Base-by-base conservation (phyloP, 2,329 filamentous ascomycete species). In the Lachnum nothofagi region DNA sequence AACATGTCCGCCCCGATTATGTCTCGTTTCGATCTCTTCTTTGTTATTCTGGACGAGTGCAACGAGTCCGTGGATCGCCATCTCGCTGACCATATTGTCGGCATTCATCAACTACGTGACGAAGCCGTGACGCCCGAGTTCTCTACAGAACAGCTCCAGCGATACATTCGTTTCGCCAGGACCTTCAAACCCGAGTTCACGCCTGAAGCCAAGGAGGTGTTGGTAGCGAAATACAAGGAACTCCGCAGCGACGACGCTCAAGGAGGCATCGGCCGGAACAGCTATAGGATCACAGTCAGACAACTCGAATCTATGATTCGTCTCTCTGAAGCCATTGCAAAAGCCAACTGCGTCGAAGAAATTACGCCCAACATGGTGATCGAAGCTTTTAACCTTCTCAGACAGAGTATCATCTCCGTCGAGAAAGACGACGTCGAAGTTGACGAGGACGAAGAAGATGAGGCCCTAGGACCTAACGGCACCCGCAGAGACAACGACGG, bases 1-100 rank as follows among this genome's bases (percentile, higher is more conserved):
- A 97, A 97, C 72, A 96, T 98, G 88, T 91, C 86, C 22, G 93
- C 93, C 1, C 93, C 93, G 50, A 98, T 98, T 73, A 98, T 98
- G 93, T 95, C 89, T 45, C 88, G 93, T 75, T 98, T 98, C 70
- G 93, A 98, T 73, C 77, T 98, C 8, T 98, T 98, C 78, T 98
- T 98, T 65, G 90, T 98, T 45, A 86, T 98, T 22, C 79, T 97
- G 0, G 93, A 98, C 66, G 93, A 98, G 63, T 97, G 91, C 67
- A 95, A 96, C 64, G 91, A 97, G 71, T 72, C 79, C 33, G 83
- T 95, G 27, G 93, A 98, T 66, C 85, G 90, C 48, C 89, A 94
- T 64, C 77, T 98, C 3, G 93, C 93, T 2, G 81, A 91, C 63
- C 93, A 98, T 68, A 98, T 98, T 63, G 91, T 98, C 53, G 83